Evolutionary conservation across 495 filamentous ascomycete species (phyloP), one percentile per base, ranked within the genome.

Genomic region (Daldinia concentrica): DNA sequence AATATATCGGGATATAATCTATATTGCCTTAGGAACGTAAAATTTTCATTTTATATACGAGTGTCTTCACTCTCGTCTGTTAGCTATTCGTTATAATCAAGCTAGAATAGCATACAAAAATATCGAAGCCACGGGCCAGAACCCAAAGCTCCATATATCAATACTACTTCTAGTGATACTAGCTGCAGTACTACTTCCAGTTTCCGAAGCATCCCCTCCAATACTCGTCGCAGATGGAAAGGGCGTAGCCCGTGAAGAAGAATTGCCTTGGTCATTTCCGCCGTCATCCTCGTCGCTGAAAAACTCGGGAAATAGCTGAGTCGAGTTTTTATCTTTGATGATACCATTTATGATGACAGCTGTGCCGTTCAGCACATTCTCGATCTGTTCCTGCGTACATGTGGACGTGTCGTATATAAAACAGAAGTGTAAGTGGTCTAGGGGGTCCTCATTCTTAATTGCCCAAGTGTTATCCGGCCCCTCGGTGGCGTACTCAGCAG

Each of bases 401-500:
- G 87, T 88, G 1, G 69, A 67, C 4, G 86, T 81, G 62, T 82
- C 80, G 27, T 88, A 83, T n/a, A 90, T 59, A 75, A 84, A 91
- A 79, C 90, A 92, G 36, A 80, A 86, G 14, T 84, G 79, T 24
- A 79, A 68, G 24, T 78, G 76, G 54, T 80, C 80, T 6, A 66
- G 58, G 0, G 84, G 83, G 12, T 84, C 65, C 24, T 74, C 81
- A 67, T 84, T 83, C 22, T 79, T 85, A 66, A 88, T 82, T 4
- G 84, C 71, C 79, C 81, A 87, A 15, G 86, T 88, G 50, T 84
- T 82, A 7, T 75, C 72, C 1, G 84, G 79, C 0, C 89, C 89
- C 32, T 75, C 50, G 0, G 86, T 89, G 3, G 68, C 67, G 64
- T 89, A 90, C 0, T 76, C 79, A 4, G 29, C 51, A 58, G 82